Base-by-base conservation (phyloP, 2,329 filamentous ascomycete species). In the Pseudogymnoascus sp. region DNA sequence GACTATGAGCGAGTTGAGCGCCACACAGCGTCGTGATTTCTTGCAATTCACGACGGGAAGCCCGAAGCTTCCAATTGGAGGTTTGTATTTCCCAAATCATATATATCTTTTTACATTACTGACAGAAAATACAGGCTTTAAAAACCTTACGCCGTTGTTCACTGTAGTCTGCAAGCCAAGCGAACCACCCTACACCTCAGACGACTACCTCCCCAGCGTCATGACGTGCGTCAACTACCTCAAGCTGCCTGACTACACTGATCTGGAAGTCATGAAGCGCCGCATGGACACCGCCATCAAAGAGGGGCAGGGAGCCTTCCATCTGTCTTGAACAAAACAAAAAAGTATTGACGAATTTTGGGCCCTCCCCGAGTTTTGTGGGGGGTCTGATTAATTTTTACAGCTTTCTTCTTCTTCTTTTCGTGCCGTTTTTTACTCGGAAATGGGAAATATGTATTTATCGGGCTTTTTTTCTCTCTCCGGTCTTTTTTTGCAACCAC, bases 201-300 rank as follows among this genome's bases (percentile, higher is more conserved):
- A 99, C 73, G 95, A 99, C 78, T 99, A 97, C 72, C 83, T 99
- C n/a, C 95, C 96, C 11, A 97, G 93, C 74, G 96, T 99, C 75
- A 99, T 99, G 96, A 99, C 96, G 10, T 99, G 96, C 75, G 95
- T 96, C 77, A 99, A 99, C 76, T 99, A 99, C 75, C 85, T 99
- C 71, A 99, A 99, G 78, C 83, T 99, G 72, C 95, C 95, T 19
- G 91, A 99, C 76, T 99, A 99, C 77, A 93, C 87, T 68, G 86
- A 80, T 69, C 78, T 96, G 66, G 84, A 90, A 1, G 82, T 88
- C 61, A 86, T 99, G 77, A 87, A 83, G 72, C 84, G 88, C 74
- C 90, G 91, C 75, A 81, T 99, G 62, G 86, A 84, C 68, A 88
- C 88, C 68, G 96, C 95, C 26, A 96, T 96, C 74, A 90, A 87